phyloP scores from a whole-genome alignment of 1,284 basidiomycete species.

The Crucibulum parvulum region DNA sequence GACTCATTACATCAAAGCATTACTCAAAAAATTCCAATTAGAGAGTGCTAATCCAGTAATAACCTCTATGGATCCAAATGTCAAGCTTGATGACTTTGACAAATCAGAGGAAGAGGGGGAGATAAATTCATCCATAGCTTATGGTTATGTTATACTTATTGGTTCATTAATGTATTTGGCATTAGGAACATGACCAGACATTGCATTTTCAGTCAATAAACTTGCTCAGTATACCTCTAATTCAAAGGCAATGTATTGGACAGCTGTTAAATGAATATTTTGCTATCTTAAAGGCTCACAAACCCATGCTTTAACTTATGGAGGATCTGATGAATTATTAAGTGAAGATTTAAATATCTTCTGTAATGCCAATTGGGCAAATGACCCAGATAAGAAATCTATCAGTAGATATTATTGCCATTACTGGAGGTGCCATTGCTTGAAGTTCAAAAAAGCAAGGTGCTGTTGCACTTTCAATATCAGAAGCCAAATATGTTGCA shows the following conservation, averaged over 20 bases:
- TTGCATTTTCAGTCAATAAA: constrained; percentile 2
- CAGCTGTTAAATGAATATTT: constrained; percentile 29
- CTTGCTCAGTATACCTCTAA: constrained; percentile 32
- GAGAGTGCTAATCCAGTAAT: constrained; percentile 24
- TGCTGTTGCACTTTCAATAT: constrained; percentile 32
- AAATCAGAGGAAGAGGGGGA: constrained; percentile 5
- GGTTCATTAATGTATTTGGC: too few species aligned
- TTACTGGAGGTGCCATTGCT: constrained; percentile 35
- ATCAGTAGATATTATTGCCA: constrained; percentile 31
- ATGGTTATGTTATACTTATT: constrained; percentile 22
- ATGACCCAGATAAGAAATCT: constrained; percentile 27
- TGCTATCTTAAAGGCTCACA: too few species aligned
- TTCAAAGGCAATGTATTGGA: constrained; percentile 29
- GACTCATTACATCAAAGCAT: constrained; percentile 14
- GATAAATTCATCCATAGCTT: neutral
- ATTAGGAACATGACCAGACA: too few species aligned
- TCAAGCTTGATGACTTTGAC: constrained; percentile 17
- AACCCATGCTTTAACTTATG: too few species aligned
- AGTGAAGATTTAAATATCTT: constrained; percentile 16
- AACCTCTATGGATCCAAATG: constrained; percentile 30
- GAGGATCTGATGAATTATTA: neutral
- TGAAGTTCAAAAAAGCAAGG: constrained; percentile 44
- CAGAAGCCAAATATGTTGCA: constrained; percentile 39
- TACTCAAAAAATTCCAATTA: constrained; percentile 21
- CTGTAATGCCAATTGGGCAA: constrained; percentile 36